A percentile compares a stretch with the other conserved stretches of the same genome.
Conservation (phyloP, 2,329 filamentous ascomycete species). For the Colletotrichum godetiae region DNA sequence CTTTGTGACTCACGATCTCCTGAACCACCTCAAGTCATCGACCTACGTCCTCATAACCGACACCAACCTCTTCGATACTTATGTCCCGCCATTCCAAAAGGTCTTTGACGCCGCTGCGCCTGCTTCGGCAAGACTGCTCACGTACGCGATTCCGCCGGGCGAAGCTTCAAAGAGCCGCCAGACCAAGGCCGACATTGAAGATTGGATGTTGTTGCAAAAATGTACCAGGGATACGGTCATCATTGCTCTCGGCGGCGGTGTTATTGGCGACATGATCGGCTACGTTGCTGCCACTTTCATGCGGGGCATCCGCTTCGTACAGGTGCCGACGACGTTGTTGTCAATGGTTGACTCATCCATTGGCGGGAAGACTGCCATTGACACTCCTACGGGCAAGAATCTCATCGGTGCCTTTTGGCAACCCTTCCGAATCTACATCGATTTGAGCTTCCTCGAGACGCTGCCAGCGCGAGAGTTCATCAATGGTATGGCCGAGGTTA, state of each 20-base stretch:
- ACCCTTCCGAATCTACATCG: slow-evolving; percentile 92
- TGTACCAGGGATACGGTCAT: slow-evolving; percentile 96
- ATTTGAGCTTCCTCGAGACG: slow-evolving; percentile 90
- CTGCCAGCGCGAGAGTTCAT: slow-evolving; percentile 92
- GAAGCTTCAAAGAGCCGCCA: slow-evolving; percentile 94
- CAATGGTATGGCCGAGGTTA: slow-evolving; percentile 98
- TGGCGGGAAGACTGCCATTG: slow-evolving; percentile 97
- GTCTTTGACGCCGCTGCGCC: slow-evolving; percentile 46
- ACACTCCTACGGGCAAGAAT: slow-evolving; percentile 96
- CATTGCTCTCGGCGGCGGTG: slow-evolving; percentile 92
- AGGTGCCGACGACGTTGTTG: slow-evolving; percentile 93
- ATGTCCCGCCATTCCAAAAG: slow-evolving; percentile 79
- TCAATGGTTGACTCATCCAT: slow-evolving; percentile 99
- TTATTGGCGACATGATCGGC: slow-evolving; percentile 98
- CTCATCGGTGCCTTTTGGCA: slow-evolving; percentile 97
- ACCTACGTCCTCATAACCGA: slow-evolving; percentile 98
- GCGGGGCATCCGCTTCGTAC: slow-evolving; percentile 95
- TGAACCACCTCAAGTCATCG: slow-evolving; percentile 81
- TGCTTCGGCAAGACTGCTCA: slow-evolving; percentile 76
- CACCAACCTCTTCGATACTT: slow-evolving; percentile 86
- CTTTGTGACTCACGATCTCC: slow-evolving; percentile 84
- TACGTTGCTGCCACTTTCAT: slow-evolving; percentile 99
- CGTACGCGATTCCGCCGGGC: slow-evolving; percentile 88
- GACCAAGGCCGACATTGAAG: slow-evolving; percentile 95
- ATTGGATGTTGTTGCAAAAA: slow-evolving; percentile 93